These are phyloP conservation scores for Penicillium odoratum DNA, from an alignment of 495 filamentous ascomycete genomes.

Conservation along the genomic window DNA sequence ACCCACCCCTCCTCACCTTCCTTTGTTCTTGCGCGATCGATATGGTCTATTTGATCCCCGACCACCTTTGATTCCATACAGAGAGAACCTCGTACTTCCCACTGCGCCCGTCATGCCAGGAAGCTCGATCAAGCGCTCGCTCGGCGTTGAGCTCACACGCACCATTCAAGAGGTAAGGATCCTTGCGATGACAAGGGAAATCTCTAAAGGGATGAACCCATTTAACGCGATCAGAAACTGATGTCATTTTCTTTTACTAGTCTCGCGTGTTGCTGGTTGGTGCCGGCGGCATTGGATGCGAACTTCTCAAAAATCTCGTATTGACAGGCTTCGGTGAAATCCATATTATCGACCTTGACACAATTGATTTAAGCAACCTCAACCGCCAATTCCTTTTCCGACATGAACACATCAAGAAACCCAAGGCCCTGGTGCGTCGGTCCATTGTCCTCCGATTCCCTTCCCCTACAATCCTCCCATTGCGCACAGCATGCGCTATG, in stretches of 20 bases:
- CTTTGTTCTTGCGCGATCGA: not conserved
- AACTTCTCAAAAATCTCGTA: conserved; percentile 95
- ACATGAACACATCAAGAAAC: conserved; percentile 95
- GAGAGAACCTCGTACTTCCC: conserved; percentile 17
- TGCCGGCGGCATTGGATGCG: conserved; percentile 95
- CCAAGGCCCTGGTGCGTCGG: conserved; percentile 86
- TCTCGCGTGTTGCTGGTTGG: conserved; percentile 91
- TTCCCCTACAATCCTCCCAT: conserved; percentile 9
- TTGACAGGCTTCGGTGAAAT: conserved; percentile 92
- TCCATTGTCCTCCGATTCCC: conserved; percentile 9
- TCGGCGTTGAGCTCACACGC: conserved; percentile 57
- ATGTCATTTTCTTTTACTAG: conserved; percentile 44
- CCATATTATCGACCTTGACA: conserved; percentile 96
- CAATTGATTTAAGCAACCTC: conserved; percentile 95
- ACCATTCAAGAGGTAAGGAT: conserved; percentile 63
- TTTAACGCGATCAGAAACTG: conserved; percentile 11
- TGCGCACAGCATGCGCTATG: not conserved
- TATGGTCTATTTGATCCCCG: not conserved
- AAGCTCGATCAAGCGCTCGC: conserved; percentile 58
- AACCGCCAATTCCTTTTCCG: conserved; percentile 98
- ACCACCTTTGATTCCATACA: not conserved
- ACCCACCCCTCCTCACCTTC: not conserved
- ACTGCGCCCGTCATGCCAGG: conserved; percentile 51
- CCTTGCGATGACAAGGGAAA: not conserved
- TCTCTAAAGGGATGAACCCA: not conserved